These are phyloP conservation scores for Silybum marianum DNA, from an alignment of 129 eudicot genomes.

Conservation along the genomic window DNA sequence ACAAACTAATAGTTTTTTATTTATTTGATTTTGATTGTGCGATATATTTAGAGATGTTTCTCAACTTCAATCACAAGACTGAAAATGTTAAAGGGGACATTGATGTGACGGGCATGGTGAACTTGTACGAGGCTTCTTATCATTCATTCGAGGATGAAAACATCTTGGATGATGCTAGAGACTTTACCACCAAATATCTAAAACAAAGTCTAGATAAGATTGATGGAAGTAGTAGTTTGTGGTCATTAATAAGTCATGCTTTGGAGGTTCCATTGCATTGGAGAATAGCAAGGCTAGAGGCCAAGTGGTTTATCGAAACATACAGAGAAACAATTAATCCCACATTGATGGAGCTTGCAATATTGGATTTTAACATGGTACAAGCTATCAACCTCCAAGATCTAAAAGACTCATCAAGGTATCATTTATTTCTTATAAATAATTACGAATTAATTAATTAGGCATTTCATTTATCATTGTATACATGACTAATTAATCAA, in stretches of 20 bases:
- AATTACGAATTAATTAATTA: not conserved
- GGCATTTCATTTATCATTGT: not conserved
- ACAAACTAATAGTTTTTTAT: too few relatives aligned
- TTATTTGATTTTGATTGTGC: too few relatives aligned
- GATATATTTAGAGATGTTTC: not conserved
- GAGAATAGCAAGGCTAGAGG: conserved; percentile 28
- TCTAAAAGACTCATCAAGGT: conserved; percentile 28
- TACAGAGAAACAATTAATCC: conserved; percentile 20
- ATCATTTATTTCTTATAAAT: not conserved
- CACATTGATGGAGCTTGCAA: conserved; percentile 29
- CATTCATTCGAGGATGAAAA: conserved; percentile 13
- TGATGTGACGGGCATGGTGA: not conserved
- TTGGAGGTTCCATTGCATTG: conserved; percentile 24
- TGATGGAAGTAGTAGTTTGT: not conserved
- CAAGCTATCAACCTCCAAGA: conserved; percentile 31
- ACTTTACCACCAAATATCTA: conserved; percentile 3
- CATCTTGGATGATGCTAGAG: conserved; percentile 3
- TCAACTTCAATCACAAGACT: not conserved
- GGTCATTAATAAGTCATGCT: conserved; percentile 14
- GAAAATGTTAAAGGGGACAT: too few relatives aligned
- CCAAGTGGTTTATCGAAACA: conserved; percentile 22
- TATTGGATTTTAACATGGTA: conserved; percentile 31
- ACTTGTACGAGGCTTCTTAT: conserved; percentile 4
- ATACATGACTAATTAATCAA: not conserved
- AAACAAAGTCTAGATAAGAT: not conserved